Evolutionary conservation across 352 stramenopile genomes (phyloP).

Genomic region (Globisporangium orthogonon): DNA sequence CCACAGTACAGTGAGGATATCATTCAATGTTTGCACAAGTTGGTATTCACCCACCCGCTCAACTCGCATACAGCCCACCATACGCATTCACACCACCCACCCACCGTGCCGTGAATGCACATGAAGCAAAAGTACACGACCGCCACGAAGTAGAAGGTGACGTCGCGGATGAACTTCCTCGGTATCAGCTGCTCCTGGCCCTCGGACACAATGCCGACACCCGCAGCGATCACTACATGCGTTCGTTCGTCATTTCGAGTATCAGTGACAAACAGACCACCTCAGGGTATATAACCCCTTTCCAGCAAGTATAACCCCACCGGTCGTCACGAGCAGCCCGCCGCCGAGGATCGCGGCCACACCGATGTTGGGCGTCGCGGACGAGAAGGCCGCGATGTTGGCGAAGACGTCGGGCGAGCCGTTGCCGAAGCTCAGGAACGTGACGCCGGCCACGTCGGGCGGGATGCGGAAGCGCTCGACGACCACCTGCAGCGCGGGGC

Average conservation of each 20-base stretch:
- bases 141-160: constrained; percentile 64
- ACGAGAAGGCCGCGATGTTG: constrained; percentile 69
- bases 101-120: constrained; percentile 53
- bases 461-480: constrained; percentile 75
- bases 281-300: not conserved
- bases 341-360: constrained; percentile 66
- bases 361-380: constrained; percentile 55
- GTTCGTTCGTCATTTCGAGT: not conserved
- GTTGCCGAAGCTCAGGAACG: constrained; percentile 80
- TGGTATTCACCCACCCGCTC: no score
- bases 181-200: constrained; percentile 72
- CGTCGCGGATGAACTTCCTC: constrained; percentile 66
- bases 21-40: no score
- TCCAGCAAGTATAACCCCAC: constrained; percentile 7
- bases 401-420: constrained; percentile 75
- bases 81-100: not conserved
- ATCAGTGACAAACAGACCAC: no score
- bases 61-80: no score
- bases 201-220: constrained; percentile 59
- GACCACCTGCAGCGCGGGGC: constrained; percentile 59
- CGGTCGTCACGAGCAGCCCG: constrained; percentile 65
- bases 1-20: no score
- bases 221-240: constrained; percentile 49
- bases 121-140: constrained; percentile 67
- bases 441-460: constrained; percentile 66